A percentile compares a stretch with the other conserved stretches of the same genome.
These are phyloP conservation scores for Puccinia hordei DNA, from an alignment of 1,284 basidiomycete species.

Conservation along the genomic window DNA sequence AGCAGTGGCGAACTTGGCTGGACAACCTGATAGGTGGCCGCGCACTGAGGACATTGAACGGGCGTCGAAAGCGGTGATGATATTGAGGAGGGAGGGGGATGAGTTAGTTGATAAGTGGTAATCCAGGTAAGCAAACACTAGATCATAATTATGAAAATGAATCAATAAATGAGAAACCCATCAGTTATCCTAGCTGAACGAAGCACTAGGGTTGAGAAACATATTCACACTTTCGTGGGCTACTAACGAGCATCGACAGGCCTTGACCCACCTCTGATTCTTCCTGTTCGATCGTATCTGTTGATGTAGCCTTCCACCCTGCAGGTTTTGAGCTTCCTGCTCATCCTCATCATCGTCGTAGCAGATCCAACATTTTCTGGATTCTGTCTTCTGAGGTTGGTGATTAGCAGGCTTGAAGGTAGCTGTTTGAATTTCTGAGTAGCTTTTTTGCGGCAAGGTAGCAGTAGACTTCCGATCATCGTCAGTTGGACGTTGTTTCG, in stretches of 20 bases:
- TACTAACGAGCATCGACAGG: slow-evolving; percentile 45
- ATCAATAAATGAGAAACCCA: background rate
- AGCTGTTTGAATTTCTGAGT: background rate
- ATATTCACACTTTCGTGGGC: slow-evolving; percentile 39
- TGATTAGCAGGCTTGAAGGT: background rate
- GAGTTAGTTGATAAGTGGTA: slow-evolving; percentile 48
- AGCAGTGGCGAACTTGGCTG: slow-evolving; percentile 37
- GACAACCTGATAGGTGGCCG: slow-evolving; percentile 32
- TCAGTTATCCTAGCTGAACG: background rate
- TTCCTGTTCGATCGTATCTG: background rate
- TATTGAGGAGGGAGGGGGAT: slow-evolving; percentile 24
- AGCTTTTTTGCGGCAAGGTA: background rate
- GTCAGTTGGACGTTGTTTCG: background rate
- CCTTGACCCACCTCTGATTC: slow-evolving; percentile 29
- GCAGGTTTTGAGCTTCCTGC: background rate
- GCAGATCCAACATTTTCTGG: slow-evolving; percentile 47
- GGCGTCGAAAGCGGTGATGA: slow-evolving; percentile 41
- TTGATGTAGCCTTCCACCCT: background rate
- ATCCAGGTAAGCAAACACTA: slow-evolving; percentile 51
- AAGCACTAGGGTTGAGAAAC: background rate
- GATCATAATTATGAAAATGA: no score
- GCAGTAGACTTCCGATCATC: background rate
- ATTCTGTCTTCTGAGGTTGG: background rate
- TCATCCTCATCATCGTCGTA: slow-evolving; percentile 44
- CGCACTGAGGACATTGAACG: slow-evolving; percentile 42